phyloP scores from a whole-genome alignment of 768 basidiomycete genomes.

The Tulasnella sp. region DNA sequence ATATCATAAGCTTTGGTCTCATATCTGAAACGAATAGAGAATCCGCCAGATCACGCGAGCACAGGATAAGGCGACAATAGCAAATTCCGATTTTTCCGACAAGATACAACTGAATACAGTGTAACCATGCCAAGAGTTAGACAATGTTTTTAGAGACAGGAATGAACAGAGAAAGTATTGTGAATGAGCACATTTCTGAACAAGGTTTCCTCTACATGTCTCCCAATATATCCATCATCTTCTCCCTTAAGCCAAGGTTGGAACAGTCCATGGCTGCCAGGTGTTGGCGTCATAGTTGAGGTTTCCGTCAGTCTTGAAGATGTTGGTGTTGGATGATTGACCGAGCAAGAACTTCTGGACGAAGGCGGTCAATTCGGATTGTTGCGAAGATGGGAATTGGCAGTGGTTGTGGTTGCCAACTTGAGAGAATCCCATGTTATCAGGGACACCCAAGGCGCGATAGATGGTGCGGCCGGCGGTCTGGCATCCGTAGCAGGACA shows the following conservation, averaged over 20 bases:
- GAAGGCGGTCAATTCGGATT: constrained; percentile 38
- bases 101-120: too few species aligned
- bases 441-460: constrained; percentile 36
- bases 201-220: too few species aligned
- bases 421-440: constrained; percentile 41
- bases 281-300: constrained; percentile 32
- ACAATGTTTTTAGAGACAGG: too few species aligned
- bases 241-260: constrained; percentile 30
- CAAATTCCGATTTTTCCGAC: too few species aligned
- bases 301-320: constrained; percentile 23
- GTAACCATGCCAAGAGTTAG: too few species aligned
- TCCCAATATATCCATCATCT: too few species aligned
- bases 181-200: too few species aligned
- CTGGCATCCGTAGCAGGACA: constrained; percentile 39
- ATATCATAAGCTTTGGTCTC: too few species aligned
- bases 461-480: constrained; percentile 39
- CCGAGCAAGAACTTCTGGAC: constrained; percentile 43
- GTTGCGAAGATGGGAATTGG: constrained; percentile 37
- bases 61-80: too few species aligned
- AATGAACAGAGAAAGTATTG: too few species aligned
- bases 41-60: too few species aligned
- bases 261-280: constrained; percentile 35
- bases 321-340: constrained; percentile 35
- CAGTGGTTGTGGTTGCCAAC: constrained; percentile 44
- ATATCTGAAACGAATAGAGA: too few species aligned